Base-by-base conservation (phyloP, 306 rosid species). In the Trifolium repens region DNA sequence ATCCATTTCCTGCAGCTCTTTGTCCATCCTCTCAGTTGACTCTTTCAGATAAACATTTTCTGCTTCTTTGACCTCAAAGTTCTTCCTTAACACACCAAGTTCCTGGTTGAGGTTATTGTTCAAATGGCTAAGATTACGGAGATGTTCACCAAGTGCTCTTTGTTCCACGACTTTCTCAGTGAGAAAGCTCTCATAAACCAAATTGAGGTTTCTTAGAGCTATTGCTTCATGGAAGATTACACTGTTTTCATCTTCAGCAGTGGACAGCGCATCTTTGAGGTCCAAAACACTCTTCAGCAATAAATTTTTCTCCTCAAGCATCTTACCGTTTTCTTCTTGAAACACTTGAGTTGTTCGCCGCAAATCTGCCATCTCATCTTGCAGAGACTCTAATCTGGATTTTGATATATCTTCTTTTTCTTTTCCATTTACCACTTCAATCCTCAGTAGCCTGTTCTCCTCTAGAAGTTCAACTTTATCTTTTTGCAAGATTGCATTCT, bases 261-360 rank as follows among this genome's bases (percentile, higher is more conserved):
- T 47, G 46, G 80, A 63, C 12, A 82, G 72, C 63, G 79, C 90
- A 79, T 80, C 86, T 82, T 85, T 79, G 70, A 90, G 85, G 73
- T 87, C 89, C 71, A 62, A 32, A 79, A 86, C 65, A 67, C 72
- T 85, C 81, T 76, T 62, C 14, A 81, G 82, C 87, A 90, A 50
- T 52, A 87, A 82, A 53, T 71, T 86, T 71, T 86, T 91, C 80
- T 91, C 93, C 67, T 90, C 86, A 74, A 88, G 80, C 75, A 83
- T 82, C 87, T 74, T 77, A 77, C 30, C 57, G 70, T 85, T 88
- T 81, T 86, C 93, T 81, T 87, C 87, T 67, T 78, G 84, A 83
- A 86, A 73, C 69, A 76, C 70, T 72, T 85, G 67, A 69, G 81
- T 87, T 37, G 75, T 64, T 17, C 62, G 81, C 83, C 59, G 82